These are phyloP conservation scores for Bryum argenteum DNA, from an alignment of 225 moss, liverwort and hornwort species.

Conservation along the genomic window DNA sequence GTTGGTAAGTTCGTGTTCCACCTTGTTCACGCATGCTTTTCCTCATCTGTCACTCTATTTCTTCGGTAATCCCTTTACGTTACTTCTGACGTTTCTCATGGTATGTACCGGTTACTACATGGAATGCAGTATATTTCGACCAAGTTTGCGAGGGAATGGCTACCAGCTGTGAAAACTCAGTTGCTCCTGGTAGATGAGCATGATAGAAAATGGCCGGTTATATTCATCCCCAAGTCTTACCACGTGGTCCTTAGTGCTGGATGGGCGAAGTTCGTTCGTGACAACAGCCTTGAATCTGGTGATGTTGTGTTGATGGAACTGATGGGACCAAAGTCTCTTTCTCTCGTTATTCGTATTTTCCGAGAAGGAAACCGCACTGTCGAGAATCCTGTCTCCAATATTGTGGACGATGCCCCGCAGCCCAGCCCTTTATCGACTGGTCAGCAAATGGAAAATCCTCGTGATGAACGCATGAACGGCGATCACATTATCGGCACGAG, in stretches of 20 bases:
- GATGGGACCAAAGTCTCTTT: constrained; percentile 24
- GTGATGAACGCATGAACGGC: constrained; percentile 1
- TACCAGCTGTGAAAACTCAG: constrained; percentile 37
- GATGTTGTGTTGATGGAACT: constrained; percentile 42
- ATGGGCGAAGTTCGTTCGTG: constrained; percentile 40
- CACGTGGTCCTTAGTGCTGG: constrained; percentile 39
- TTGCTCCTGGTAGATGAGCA: constrained; percentile 31
- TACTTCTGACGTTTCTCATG: constrained; percentile 15
- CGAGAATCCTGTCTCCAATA: constrained; percentile 13
- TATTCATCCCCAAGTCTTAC: constrained; percentile 30
- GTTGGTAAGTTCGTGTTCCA: constrained; percentile 21
- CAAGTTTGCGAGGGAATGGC: constrained; percentile 36
- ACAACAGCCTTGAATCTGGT: constrained; percentile 37
- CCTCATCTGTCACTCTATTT: neutral
- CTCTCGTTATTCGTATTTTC: constrained; percentile 32
- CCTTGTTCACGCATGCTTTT: constrained; percentile 5
- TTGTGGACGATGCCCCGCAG: constrained; percentile 6
- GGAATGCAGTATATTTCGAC: constrained; percentile 35
- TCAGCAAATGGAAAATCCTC: neutral
- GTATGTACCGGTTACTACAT: neutral
- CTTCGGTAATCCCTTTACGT: neutral
- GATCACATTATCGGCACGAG: constrained; percentile 16
- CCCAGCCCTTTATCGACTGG: constrained; percentile 17
- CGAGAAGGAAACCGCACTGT: constrained; percentile 22
- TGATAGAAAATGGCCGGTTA: constrained; percentile 38